Conservation (phyloP, 2,329 filamentous ascomycete species). For the Phaeophleospora eucalypticola region DNA sequence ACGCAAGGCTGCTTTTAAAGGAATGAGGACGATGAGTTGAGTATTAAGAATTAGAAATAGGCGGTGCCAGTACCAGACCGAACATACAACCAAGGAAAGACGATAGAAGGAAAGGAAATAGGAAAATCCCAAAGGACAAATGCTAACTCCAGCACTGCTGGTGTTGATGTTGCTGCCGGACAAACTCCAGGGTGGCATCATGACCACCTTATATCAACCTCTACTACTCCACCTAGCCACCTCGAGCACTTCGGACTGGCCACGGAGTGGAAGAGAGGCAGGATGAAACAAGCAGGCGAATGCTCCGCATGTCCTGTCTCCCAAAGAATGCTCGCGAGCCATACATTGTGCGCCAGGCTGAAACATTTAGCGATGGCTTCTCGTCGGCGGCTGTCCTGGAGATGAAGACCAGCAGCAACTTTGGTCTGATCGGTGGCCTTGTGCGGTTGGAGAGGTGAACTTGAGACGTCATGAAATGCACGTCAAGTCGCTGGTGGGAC, state of each 20-base stretch:
- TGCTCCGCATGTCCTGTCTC: slow-evolving; percentile 9
- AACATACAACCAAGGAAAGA: slow-evolving; percentile 29
- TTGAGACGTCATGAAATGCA: slow-evolving; percentile 19
- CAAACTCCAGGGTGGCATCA: slow-evolving; percentile 7
- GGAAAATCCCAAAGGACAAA: slow-evolving; percentile 14
- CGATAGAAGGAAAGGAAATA: slow-evolving; percentile 30
- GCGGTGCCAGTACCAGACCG: slow-evolving; percentile 31
- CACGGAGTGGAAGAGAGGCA: background rate
- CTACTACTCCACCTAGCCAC: slow-evolving; percentile 3
- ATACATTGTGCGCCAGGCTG: slow-evolving; percentile 9
- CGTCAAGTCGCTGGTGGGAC: slow-evolving; percentile 14
- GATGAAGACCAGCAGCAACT: background rate
- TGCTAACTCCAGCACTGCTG: background rate
- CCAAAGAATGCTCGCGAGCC: slow-evolving; percentile 6
- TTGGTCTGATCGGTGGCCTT: slow-evolving; percentile 17
- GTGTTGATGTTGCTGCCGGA: background rate
- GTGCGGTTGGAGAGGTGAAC: slow-evolving; percentile 17
- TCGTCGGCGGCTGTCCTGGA: slow-evolving; percentile 19
- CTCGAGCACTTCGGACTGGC: slow-evolving; percentile 8
- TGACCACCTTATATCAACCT: slow-evolving; percentile 21
- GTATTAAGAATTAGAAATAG: slow-evolving; percentile 20
- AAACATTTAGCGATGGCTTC: slow-evolving; percentile 14
- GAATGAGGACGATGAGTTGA: no score
- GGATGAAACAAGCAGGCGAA: slow-evolving; percentile 18
- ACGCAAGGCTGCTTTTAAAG: no score